phyloP scores from a whole-genome alignment of 768 basidiomycete species.

The Lactarius quietus region DNA sequence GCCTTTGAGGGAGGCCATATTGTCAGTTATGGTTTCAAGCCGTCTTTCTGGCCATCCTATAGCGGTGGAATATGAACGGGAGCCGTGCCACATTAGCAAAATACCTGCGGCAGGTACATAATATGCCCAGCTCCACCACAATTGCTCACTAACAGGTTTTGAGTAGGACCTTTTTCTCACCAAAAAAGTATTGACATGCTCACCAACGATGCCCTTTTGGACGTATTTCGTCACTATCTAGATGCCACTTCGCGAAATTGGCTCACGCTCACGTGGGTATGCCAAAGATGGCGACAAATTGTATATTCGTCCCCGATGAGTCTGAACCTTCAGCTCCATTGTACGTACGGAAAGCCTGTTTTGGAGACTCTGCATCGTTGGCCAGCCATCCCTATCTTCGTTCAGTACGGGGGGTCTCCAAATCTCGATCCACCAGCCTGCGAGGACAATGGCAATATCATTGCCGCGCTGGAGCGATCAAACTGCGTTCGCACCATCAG shows the following conservation, averaged over 20 bases:
- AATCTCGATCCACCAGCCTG: background rate
- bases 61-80: background rate
- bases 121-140: background rate
- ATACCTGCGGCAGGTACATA: background rate
- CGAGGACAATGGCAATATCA: background rate
- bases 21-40: background rate
- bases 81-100: background rate
- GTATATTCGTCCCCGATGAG: background rate
- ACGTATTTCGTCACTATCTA: background rate
- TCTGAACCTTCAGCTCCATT: background rate
- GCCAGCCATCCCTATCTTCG: background rate
- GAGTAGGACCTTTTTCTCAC: too few relatives aligned
- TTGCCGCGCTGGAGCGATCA: background rate
- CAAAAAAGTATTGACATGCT: too few relatives aligned
- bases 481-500: background rate
- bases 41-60: background rate
- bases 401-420: background rate
- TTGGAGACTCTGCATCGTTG: background rate
- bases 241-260: background rate
- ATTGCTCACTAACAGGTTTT: background rate
- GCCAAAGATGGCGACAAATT: background rate
- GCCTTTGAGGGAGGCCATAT: background rate
- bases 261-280: background rate
- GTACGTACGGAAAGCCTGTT: background rate
- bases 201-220: background rate